Conservation (phyloP, 129 eudicot genomes). For the Artemisia tridentata region DNA sequence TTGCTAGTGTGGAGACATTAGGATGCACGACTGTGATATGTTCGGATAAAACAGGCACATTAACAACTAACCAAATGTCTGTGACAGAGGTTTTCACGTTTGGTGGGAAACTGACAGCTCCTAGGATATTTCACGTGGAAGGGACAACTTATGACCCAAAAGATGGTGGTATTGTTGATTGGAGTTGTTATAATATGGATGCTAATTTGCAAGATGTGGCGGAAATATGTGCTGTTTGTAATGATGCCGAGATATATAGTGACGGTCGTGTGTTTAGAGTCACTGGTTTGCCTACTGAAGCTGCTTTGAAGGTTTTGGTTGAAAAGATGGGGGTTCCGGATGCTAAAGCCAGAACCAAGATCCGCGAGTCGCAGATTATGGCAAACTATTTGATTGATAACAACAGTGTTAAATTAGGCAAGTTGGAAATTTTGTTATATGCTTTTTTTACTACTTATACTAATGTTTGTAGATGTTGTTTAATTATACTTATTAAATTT, state of each 20-base stretch:
- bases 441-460: not conserved
- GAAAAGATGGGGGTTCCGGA: constrained; percentile 88
- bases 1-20: constrained; percentile 81
- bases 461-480: not conserved
- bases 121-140: constrained; percentile 53
- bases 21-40: constrained; percentile 94
- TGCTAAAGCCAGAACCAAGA: constrained; percentile 46
- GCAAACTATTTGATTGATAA: constrained; percentile 53
- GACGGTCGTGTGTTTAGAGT: constrained; percentile 52
- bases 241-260: constrained; percentile 72
- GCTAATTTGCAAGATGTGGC: constrained; percentile 74
- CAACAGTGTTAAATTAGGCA: constrained; percentile 47
- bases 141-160: constrained; percentile 88
- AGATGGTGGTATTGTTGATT: constrained; percentile 78
- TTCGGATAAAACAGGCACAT: constrained; percentile 87
- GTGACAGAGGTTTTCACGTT: constrained; percentile 67
- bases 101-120: constrained; percentile 54
- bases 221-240: constrained; percentile 73
- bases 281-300: constrained; percentile 88
- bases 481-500: not conserved
- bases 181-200: constrained; percentile 64
- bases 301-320: constrained; percentile 83
- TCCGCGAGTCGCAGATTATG: constrained; percentile 42
- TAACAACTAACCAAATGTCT: constrained; percentile 93
- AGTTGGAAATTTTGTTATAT: constrained; percentile 7